These are phyloP conservation scores for Niveomyces coronatus DNA, from an alignment of 2,329 filamentous ascomycete genomes.

Conservation along the genomic window DNA sequence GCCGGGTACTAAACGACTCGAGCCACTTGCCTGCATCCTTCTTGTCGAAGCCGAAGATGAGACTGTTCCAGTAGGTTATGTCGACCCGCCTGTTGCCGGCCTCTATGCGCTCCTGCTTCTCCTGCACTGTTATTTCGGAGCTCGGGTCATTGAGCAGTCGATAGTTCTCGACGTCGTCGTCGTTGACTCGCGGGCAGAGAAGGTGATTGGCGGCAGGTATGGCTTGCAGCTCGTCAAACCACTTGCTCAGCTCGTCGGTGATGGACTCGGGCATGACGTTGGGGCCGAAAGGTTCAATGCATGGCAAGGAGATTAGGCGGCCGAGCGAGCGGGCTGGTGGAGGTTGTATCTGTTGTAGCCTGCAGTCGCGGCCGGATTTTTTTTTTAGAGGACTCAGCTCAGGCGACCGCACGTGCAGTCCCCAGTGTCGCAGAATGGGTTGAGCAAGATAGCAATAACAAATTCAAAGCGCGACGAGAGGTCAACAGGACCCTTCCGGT, in stretches of 20 bases:
- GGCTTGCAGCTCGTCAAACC: slow-evolving; percentile 32
- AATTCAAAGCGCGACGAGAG: too few relatives aligned
- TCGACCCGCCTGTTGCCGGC: slow-evolving; percentile 47
- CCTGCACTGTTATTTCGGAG: slow-evolving; percentile 36
- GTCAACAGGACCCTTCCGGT: too few relatives aligned
- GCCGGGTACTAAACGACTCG: slow-evolving; percentile 44
- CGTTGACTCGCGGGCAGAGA: slow-evolving; percentile 54
- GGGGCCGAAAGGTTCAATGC: neutral
- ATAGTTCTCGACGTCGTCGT: slow-evolving; percentile 56
- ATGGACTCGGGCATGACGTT: slow-evolving; percentile 7
- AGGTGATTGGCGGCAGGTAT: slow-evolving; percentile 48
- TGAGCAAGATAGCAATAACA: too few relatives aligned
- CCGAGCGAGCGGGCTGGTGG: neutral
- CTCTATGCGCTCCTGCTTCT: slow-evolving; percentile 43
- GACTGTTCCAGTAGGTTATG: slow-evolving; percentile 55
- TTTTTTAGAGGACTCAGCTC: too few relatives aligned
- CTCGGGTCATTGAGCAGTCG: slow-evolving; percentile 35
- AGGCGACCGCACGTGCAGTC: too few relatives aligned
- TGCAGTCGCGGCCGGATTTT: too few relatives aligned
- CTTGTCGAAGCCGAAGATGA: slow-evolving; percentile 57
- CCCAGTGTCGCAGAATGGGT: too few relatives aligned
- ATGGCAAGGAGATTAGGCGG: neutral
- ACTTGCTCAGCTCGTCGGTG: slow-evolving; percentile 29
- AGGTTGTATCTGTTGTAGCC: too few relatives aligned
- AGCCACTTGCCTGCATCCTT: slow-evolving; percentile 50